Evolutionary conservation across 768 basidiomycete genomes (phyloP), one percentile per base, ranked within the genome.

Genomic region (Vishniacozyma victoriae): DNA sequence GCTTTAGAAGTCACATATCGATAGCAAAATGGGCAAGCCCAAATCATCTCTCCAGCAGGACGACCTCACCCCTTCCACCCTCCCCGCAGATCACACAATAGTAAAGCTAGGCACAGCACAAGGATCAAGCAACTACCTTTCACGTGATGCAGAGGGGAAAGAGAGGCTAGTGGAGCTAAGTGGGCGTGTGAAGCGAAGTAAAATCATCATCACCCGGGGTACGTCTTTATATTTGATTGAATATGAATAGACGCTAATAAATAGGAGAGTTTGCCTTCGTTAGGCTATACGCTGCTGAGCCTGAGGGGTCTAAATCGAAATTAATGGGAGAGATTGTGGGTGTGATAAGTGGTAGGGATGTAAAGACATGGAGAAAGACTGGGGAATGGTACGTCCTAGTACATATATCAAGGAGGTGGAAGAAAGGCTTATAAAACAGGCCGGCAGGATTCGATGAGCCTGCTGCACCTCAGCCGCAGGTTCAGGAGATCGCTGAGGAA

Each of bases 231-330:
- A 9, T 29, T 19, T 35, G 5, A n/a, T 19, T 33, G 41, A 44
- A 38, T 24, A 38, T 38, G 40, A 22, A 9, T 14, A 46, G 22
- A 20, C 22, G 4, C 5, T 11, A 31, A 9, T 9, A 14, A 20
- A 5, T 43, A 56, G 62, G 62, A 23, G 59, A 58, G 27, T 59
- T 59, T 42, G 59, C 57, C 5, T 48, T 59, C 44, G 44, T 64
- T 13, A 44, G 45, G 22, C 38, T 61, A 6, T 64, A 46, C 42
- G 54, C 62, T 1, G 41, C 46, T 14, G 52, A 42, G 27, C 48
- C 60, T n/a, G n/a, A 42, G 43, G 31, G 44, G 53, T 39, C 35
- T 50, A 52, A 44, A 46, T 51, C 24, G 48, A 45, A 52, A 35
- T 25, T 65, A 12, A 48, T 50, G n/a, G 55, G 67, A 19, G 57